Base-by-base conservation (phyloP, 805 yeast genomes). In the Candida suzukii region DNA sequence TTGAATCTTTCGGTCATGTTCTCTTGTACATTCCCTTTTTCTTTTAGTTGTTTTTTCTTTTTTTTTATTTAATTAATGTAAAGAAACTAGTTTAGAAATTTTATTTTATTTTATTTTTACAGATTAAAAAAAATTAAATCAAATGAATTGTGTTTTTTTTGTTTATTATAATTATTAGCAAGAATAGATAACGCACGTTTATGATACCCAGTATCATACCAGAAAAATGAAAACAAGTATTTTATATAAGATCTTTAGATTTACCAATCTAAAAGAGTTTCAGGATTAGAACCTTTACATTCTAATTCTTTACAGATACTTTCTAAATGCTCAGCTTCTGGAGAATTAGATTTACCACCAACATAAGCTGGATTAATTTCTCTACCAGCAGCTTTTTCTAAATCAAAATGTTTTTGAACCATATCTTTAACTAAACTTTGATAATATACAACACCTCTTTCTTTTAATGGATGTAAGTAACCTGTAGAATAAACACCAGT, bases 401-500 rank as follows among this genome's bases (percentile, higher is more conserved):
- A 35, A 1, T 56, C 71, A 41, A 58, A 74, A 55, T 77, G 83
- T 28, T 61, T 67, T 52, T 75, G 74, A 40, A 76, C 80, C 79
- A 77, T 70, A 42, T 77, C 76, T 42, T 70, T 65, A 19, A 74
- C 80, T 31, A 76, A 53, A 3, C 67, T 65, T 55, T 77, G 82
- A 57, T 77, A 77, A 51, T 69, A 70, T 38, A 77, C 65, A 17
- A 77, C 83, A 31, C 83, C 83, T 39, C 63, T 63, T 54, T 77
- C 83, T 57, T 76, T 77, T 37, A 60, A 54, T 41, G 83, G 83
- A 57, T 77, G 82, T 46, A 77, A 64, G 52, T 62, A 75, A 3
- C 83, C 83, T 4, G 81, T 70, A 3, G 72, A 62, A 57, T 77
- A 77, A 35, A 77, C 64, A 24, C 83, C 82, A 56, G 75, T 77